These are phyloP conservation scores for Polychytrium aggregatum DNA, from an alignment of 192 early-diverging fungal genomes.

Conservation along the genomic window DNA sequence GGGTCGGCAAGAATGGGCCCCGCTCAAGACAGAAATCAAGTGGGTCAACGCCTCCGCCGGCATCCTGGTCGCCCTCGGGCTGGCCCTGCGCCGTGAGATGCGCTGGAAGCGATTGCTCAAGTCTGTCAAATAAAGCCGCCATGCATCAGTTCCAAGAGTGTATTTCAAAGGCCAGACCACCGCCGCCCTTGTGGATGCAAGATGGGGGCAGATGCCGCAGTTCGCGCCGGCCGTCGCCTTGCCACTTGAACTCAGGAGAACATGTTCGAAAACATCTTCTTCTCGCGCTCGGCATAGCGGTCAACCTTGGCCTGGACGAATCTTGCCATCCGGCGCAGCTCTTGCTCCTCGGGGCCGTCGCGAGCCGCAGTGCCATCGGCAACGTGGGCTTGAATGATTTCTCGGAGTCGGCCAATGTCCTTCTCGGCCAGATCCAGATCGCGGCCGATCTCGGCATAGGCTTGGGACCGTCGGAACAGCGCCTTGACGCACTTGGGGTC, in stretches of 20 bases:
- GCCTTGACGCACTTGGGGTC: slow-evolving; percentile 35
- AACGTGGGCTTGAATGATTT: slow-evolving; percentile 9
- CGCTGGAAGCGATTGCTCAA: no score
- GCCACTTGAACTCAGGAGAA: slow-evolving; percentile 20
- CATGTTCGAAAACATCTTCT: slow-evolving; percentile 35
- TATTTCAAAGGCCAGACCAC: no score
- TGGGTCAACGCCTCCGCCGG: slow-evolving; percentile 14
- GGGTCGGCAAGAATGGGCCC: slow-evolving; percentile 14
- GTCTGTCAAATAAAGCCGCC: no score
- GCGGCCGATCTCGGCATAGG: slow-evolving; percentile 30
- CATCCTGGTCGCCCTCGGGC: slow-evolving; percentile 8
- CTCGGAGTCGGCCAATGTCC: slow-evolving; percentile 21
- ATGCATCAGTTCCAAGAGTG: no score
- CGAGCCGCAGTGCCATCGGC: slow-evolving; percentile 1
- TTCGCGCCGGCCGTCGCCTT: no score
- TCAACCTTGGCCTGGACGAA: slow-evolving; percentile 23
- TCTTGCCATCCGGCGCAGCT: slow-evolving; percentile 22
- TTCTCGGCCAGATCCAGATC: slow-evolving; percentile 40
- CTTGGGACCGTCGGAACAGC: slow-evolving; percentile 37
- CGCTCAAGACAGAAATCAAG: slow-evolving; percentile 12
- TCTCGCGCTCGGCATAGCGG: slow-evolving; percentile 24
- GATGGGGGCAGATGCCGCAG: no score
- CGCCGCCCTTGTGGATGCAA: no score
- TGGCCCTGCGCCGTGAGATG: no score
- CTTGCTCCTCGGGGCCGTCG: slow-evolving; percentile 19